Percentiles rank a stretch among this genome's conserved stretches.
phyloP scores from a whole-genome alignment of 2,329 filamentous ascomycete species.

The Ophiosphaerella korrae region DNA sequence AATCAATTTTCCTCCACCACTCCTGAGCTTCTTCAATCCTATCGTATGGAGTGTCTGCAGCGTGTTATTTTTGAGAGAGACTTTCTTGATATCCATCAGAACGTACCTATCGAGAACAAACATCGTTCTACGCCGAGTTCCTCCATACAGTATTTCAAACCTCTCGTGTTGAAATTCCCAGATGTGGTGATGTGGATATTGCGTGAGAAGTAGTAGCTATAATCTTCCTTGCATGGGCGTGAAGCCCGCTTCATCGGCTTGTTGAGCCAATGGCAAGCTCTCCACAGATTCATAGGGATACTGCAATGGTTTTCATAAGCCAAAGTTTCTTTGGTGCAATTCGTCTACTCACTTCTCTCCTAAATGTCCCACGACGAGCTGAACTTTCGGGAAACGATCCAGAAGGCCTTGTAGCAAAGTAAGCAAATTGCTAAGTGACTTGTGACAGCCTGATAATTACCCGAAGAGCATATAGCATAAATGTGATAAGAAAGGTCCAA shows the following conservation, averaged over 20 bases:
- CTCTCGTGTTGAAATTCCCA: constrained; percentile 49
- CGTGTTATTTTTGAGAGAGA: too few relatives aligned
- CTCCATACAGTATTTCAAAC: constrained; percentile 50
- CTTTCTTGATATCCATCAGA: too few relatives aligned
- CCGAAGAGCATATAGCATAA: constrained; percentile 53
- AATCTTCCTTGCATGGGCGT: constrained; percentile 48
- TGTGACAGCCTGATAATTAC: too few relatives aligned
- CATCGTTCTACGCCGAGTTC: constrained; percentile 49
- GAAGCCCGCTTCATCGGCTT: constrained; percentile 49
- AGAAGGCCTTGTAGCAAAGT: too few relatives aligned
- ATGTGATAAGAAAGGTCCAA: constrained; percentile 54
- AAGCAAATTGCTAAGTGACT: too few relatives aligned
- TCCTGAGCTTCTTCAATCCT: constrained; percentile 33
- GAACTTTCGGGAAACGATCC: constrained; percentile 49
- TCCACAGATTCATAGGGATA: constrained; percentile 52
- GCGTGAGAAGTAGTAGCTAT: constrained; percentile 47
- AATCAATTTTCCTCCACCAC: constrained; percentile 36
- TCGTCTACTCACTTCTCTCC: constrained; percentile 44
- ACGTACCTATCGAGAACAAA: constrained; percentile 47
- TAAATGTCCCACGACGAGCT: constrained; percentile 52
- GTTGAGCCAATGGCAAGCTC: constrained; percentile 52
- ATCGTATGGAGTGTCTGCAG: constrained; percentile 34
- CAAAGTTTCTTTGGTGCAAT: too few relatives aligned
- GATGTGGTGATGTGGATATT: constrained; percentile 53
- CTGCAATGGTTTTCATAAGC: constrained; percentile 28